Base-by-base conservation (phyloP, 768 basidiomycete genomes). In the Leccinum longicurvipes region DNA sequence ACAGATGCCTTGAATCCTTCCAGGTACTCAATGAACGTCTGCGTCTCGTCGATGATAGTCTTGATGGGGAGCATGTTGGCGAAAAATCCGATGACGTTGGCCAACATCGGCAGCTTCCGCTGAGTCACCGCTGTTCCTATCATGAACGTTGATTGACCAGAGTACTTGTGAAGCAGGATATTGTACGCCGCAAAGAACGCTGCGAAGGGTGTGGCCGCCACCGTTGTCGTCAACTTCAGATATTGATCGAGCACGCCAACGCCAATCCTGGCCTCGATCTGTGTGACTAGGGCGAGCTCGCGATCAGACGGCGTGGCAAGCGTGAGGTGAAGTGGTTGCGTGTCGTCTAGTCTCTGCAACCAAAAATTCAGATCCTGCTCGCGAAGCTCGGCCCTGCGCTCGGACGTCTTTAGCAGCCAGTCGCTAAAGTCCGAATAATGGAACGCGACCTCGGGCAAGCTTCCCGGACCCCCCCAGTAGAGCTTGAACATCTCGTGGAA, bases 181-280 rank as follows among this genome's bases (percentile, higher is more conserved):
- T 70, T 70, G 50, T 70, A 70, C 3, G 61, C 69, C 2, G 69
- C 69, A 29, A 70, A 70, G 58, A 70, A 70, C 17, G 64, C 67
- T 46, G 69, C 67, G 28, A 70, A 70, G 1, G 65, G 55, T 1
- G 69, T 70, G 24, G 62, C 63, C 9, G 52, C 57, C 4, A 53
- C 48, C 8, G 59, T 56, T 1, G 56, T 47, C 39, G 66, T 53
- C 29, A 67, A 19, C n/a, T 64, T 60, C 24, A 57, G 19, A 60
- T 68, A 70, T 47, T 58, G 34, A 34, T 64, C 59, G 9, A 64
- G 63, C 2, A 47, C 42, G 21, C 56, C 63, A 39, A 61, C 52
- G 28, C 63, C 51, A 14, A 64, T 64, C 36, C 27, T 64, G n/a
- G 63, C 56, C 25, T 63, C 68, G 2, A 69, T 66, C 36, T 70